Evolutionary conservation across 768 basidiomycete species (phyloP), one percentile per base, ranked within the genome.

Genomic region (Cyclocybe cylindracea): DNA sequence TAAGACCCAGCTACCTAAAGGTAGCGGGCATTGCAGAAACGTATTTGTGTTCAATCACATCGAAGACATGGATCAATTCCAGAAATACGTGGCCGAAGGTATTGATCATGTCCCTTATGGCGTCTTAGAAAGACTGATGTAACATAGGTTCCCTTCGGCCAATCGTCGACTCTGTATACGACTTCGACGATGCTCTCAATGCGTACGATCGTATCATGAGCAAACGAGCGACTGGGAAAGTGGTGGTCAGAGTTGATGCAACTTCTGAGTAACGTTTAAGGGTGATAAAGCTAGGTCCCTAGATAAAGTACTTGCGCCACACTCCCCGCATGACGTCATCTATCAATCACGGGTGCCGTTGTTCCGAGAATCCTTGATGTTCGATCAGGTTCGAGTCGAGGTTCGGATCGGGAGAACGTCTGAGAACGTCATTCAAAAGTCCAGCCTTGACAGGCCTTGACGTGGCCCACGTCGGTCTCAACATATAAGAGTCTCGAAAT

Each of bases 191-290:
- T 6, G 79, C 68, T 2, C 61, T 79, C 42, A 67, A 78, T 51
- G 89, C 87, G 0, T 91, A 86, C 61, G 82, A 85, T 10, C 71
- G 75, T 47, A 59, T 86, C 7, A 70, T 82, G 77, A 75, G 78
- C 2, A 66, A 70, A 5, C 71, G 78, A 29, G 80, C 84, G 0
- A 78, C 71, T 5, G 88, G 89, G 0, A 89, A 89, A 62, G 76
- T 90, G 3, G 74, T 88, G 4, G 75, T 89, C n/a, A 79, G 74
- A 54, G 65, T 84, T 6, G 62, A 63, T 50, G 44, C 57, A 4
- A 47, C 42, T 10, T 48, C 51, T n/a, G 39, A 57, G 34, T 59
- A 46, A 50, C 31, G 50, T 24, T 18, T 13, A 16, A 19, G 7
- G 16, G n/a, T 11, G 11, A 14, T 50, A 10, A 41, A 43, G 11